Percentiles rank a stretch among this genome's conserved stretches.
Evolutionary conservation across 228 moss, liverwort and hornwort genomes (phyloP).

Genomic region (Sphagnum fallax): DNA sequence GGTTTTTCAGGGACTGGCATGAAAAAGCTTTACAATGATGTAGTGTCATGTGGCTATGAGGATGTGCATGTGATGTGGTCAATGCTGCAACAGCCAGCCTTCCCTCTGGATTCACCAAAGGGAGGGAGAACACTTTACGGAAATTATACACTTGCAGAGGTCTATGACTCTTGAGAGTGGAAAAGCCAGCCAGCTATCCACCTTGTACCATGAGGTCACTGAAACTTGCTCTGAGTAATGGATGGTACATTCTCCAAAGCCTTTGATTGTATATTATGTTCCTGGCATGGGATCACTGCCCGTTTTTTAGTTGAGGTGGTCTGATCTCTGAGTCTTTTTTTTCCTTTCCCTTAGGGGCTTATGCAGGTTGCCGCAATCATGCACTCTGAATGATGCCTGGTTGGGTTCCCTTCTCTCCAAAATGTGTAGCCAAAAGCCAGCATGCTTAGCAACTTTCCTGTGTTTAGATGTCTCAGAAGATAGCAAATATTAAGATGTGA

Average conservation of each 20-base stretch:
- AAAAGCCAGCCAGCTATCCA: background rate
- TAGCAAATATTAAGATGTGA: slow-evolving; percentile 34
- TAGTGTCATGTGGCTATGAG: slow-evolving; percentile 62
- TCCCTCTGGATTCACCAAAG: slow-evolving; percentile 36
- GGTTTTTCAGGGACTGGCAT: slow-evolving; percentile 41
- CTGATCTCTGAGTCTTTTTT: slow-evolving; percentile 10
- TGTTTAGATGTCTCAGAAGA: slow-evolving; percentile 27
- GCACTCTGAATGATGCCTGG: slow-evolving; percentile 29
- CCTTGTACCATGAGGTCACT: slow-evolving; percentile 13
- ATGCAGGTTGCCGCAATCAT: slow-evolving; percentile 45
- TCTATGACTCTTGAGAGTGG: slow-evolving; percentile 6
- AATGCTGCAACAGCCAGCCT: slow-evolving; percentile 53
- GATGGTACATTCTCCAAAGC: slow-evolving; percentile 28
- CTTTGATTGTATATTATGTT: slow-evolving; percentile 34
- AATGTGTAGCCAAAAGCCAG: slow-evolving; percentile 21
- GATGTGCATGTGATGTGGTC: slow-evolving; percentile 82
- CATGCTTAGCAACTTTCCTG: slow-evolving; percentile 14
- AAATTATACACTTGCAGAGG: slow-evolving; percentile 1
- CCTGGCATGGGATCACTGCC: slow-evolving; percentile 24
- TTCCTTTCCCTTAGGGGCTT: slow-evolving; percentile 45
- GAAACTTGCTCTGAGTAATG: slow-evolving; percentile 39
- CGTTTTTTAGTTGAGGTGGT: slow-evolving; percentile 25
- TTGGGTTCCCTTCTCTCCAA: slow-evolving; percentile 26
- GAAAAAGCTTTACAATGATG: slow-evolving; percentile 71
- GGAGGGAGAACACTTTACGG: background rate